phyloP scores from a whole-genome alignment of 2,329 filamentous ascomycete genomes.

The Apiospora malaysiana region DNA sequence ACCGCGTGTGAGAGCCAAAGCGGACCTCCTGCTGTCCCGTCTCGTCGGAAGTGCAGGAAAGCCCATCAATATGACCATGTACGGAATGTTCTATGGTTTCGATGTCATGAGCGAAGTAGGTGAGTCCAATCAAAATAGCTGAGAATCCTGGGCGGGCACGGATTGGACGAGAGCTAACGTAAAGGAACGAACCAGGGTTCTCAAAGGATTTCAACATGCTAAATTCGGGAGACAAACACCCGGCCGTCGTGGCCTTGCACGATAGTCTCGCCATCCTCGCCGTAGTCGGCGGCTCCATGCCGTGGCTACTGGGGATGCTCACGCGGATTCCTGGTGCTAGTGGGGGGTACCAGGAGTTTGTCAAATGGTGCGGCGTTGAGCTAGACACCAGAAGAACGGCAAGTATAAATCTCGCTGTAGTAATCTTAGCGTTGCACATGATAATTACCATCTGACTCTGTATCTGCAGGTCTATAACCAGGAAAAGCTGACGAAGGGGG shows the following conservation, averaged over 20 bases:
- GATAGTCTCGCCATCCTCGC: conserved; percentile 19
- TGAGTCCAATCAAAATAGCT: conserved; percentile 23
- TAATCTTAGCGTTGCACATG: too few relatives aligned
- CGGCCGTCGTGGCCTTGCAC: conserved; percentile 34
- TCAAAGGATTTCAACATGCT: conserved; percentile 48
- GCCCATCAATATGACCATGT: conserved; percentile 20
- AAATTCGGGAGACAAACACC: conserved; percentile 39
- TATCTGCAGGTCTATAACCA: background rate
- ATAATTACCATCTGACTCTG: too few relatives aligned
- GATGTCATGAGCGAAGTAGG: conserved; percentile 26
- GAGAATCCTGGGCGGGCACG: conserved; percentile 25
- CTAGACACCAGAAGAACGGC: conserved; percentile 32
- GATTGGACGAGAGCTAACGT: too few relatives aligned
- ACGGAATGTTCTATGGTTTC: conserved; percentile 22
- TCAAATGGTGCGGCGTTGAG: conserved; percentile 42
- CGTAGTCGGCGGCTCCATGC: conserved; percentile 19
- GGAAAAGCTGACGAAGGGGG: background rate
- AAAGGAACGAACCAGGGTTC: too few relatives aligned
- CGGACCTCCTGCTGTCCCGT: conserved; percentile 17
- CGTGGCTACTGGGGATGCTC: conserved; percentile 40
- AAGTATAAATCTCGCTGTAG: background rate
- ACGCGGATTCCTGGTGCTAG: conserved; percentile 9
- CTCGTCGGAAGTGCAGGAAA: conserved; percentile 12
- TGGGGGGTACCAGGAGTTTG: conserved; percentile 31
- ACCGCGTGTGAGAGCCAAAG: conserved; percentile 19